A percentile compares a stretch with the other conserved stretches of the same genome.
Conservation (phyloP, 805 yeast species). For the Metahyphopichia silvanorum region DNA sequence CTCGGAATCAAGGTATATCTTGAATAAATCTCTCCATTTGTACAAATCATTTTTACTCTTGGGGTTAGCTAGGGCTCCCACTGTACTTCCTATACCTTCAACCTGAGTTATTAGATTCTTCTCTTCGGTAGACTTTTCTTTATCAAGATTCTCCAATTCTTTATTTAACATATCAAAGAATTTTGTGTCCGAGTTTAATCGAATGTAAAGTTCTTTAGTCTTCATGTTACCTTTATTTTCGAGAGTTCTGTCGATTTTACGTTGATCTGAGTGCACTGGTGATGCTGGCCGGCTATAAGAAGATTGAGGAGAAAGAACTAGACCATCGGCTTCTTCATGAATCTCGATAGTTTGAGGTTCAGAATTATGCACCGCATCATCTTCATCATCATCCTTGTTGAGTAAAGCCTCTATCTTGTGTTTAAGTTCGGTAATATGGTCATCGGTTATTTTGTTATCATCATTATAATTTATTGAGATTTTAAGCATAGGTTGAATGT, state of each 20-base stretch:
- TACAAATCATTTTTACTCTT: conserved; percentile 53
- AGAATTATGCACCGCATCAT: conserved; percentile 4
- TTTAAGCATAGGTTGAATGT: conserved; percentile 36
- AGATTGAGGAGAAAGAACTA: conserved; percentile 26
- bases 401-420: conserved; percentile 22
- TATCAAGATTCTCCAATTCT: conserved; percentile 50
- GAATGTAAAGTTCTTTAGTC: conserved; percentile 37
- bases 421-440: conserved; percentile 28
- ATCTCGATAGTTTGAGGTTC: conserved; percentile 17
- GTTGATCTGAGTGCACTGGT: conserved; percentile 1
- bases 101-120: conserved; percentile 40
- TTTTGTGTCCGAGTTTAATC: conserved; percentile 52
- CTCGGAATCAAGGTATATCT: conserved; percentile 61
- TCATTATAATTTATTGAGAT: conserved; percentile 31
- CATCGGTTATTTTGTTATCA: conserved; percentile 26
- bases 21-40: conserved; percentile 68
- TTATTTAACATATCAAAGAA: conserved; percentile 57
- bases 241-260: conserved; percentile 6
- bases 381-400: conserved; percentile 19
- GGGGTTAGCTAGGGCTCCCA: conserved; percentile 41
- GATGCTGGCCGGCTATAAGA: conserved; percentile 9
- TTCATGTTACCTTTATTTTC: conserved; percentile 10
- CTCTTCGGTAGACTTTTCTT: conserved; percentile 42
- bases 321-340: conserved; percentile 20
- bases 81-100: conserved; percentile 34